These are phyloP conservation scores for Gastrodia elata DNA, from an alignment of 106 monocot genomes.

Conservation along the genomic window DNA sequence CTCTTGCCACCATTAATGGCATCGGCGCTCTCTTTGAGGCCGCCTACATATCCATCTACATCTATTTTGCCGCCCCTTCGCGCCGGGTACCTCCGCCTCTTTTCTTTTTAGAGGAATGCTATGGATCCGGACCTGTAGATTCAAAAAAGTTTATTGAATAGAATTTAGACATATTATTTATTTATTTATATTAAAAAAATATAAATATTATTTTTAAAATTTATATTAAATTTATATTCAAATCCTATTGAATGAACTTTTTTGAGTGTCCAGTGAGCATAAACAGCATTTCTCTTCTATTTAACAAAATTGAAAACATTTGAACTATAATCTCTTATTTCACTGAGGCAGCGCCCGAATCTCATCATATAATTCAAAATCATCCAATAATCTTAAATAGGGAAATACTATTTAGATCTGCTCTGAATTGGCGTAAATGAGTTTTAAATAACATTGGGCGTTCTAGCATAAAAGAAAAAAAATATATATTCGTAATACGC, in stretches of 20 bases:
- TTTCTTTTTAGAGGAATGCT: background rate
- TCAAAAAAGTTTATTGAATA: background rate
- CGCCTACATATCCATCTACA: constrained; percentile 33
- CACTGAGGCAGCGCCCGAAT: too few relatives aligned
- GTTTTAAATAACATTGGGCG: background rate
- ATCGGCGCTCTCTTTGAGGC: constrained; percentile 34
- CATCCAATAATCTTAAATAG: background rate
- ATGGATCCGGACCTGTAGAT: background rate
- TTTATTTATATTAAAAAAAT: too few relatives aligned
- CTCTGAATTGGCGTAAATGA: background rate
- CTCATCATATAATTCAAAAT: background rate
- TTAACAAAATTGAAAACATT: too few relatives aligned
- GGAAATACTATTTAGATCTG: background rate
- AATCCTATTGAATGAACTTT: background rate
- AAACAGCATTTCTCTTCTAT: too few relatives aligned
- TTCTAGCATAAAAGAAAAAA: too few relatives aligned
- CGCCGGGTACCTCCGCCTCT: constrained; percentile 13
- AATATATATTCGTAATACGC: background rate
- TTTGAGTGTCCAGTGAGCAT: too few relatives aligned
- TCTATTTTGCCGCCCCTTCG: constrained; percentile 24
- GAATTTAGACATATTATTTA: background rate
- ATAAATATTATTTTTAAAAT: background rate
- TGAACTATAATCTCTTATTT: too few relatives aligned
- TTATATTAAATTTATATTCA: background rate
- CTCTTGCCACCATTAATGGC: constrained; percentile 37